A percentile compares a stretch with the other conserved stretches of the same genome.
phyloP scores from a whole-genome alignment of 2,329 filamentous ascomycete species.

The Dactylellina leptospora region DNA sequence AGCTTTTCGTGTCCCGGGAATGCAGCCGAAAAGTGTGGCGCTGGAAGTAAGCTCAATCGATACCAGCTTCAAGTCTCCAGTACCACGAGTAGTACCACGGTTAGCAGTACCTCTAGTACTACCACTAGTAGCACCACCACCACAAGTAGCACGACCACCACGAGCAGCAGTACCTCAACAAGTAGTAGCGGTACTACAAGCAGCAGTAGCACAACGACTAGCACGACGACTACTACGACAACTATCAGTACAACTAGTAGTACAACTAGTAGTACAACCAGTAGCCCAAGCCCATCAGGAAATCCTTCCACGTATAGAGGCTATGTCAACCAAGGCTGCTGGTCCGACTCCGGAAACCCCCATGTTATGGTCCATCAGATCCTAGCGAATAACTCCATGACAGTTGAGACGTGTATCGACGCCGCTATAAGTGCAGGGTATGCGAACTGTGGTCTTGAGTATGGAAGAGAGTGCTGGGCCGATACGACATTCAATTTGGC shows the following conservation, averaged over 20 bases:
- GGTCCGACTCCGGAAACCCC: background rate
- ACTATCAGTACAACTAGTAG: slow-evolving; percentile 1
- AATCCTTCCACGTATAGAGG: slow-evolving; percentile 14
- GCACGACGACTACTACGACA: slow-evolving; percentile 13
- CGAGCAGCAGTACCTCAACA: slow-evolving; percentile 22
- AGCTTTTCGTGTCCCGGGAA: slow-evolving; percentile 60
- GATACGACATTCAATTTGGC: slow-evolving; percentile 18
- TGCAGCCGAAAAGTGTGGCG: slow-evolving; percentile 61
- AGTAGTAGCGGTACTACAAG: slow-evolving; percentile 54
- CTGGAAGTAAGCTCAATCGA: background rate
- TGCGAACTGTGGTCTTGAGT: slow-evolving; percentile 58
- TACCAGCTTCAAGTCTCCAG: background rate
- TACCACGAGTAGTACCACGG: background rate
- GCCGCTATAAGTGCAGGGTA: slow-evolving; percentile 54
- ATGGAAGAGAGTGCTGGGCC: slow-evolving; percentile 51
- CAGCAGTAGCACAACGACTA: slow-evolving; percentile 22
- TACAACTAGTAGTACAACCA: slow-evolving; percentile 43
- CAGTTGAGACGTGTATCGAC: slow-evolving; percentile 49
- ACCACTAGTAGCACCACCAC: background rate
- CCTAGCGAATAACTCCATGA: slow-evolving; percentile 23
- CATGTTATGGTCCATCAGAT: slow-evolving; percentile 12
- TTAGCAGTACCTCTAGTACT: background rate
- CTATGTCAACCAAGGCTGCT: slow-evolving; percentile 18
- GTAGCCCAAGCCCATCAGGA: background rate
- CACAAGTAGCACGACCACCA: background rate